Base-by-base conservation (phyloP, 208 protist genomes). In the Leishmania aethiopica region DNA sequence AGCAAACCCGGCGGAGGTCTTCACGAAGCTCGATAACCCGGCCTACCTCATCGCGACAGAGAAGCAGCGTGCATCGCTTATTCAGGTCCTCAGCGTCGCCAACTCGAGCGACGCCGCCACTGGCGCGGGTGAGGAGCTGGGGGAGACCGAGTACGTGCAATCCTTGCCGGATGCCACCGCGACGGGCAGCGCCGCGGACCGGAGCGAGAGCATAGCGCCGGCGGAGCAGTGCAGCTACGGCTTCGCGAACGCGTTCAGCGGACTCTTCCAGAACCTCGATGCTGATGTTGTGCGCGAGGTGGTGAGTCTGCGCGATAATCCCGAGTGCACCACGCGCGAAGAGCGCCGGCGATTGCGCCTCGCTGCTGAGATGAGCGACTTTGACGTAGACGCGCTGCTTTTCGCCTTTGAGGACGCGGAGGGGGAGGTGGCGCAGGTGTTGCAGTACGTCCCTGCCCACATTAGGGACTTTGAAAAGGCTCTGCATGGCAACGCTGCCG, bases 11-110 rank as follows among this genome's bases (percentile, higher is more conserved):
- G 89, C 90, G 0, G 88, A 96, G 76, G 55, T 70, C 19, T 98
- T 98, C 80, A 91, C 89, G 15, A 81, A 94, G 75, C 89, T 98
- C 17, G 94, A 98, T 81, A 96, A 97, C 85, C 89, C 93, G 5
- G 92, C 86, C 35, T 97, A 92, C 67, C 89, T 98, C 32, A 89
- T 98, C 62, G 91, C 92, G 15, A 98, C 95, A 1, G 92, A 94
- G 32, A 91, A 88, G 84, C 90, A 98, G 84, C 91, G 96, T 3
- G 66, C 51, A 13, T 81, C 82, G 59, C 73, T 96, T 35, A 84
- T 93, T 37, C 79, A 86, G 64, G 81, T 91, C 40, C 83, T 97
- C 40, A 75, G 53, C 22, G 81, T 69, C 1, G 47, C 40, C 13
- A 72, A 75, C 35, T 35, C 59, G n/a, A 55, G 25, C 3, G 62